Evolutionary conservation across 1,284 basidiomycete genomes (phyloP), one percentile per base, ranked within the genome.

Genomic region (Sporisorium iseilematis-ciliati): DNA sequence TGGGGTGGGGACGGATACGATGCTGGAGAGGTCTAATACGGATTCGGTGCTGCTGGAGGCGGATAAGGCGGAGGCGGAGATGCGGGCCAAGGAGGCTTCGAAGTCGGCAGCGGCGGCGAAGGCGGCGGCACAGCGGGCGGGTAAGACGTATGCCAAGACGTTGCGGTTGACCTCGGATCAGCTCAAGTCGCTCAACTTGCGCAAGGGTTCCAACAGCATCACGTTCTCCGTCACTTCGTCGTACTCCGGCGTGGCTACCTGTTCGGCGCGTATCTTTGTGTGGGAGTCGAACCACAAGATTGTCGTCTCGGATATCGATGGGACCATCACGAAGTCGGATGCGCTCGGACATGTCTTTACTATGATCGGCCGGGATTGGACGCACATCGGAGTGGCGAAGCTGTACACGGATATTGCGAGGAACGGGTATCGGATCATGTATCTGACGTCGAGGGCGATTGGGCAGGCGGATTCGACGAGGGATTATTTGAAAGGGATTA

Each of bases 331-430:
- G 38, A 78, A 76, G 85, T 98, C 95, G 1, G 97, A 99, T 86
- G 97, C 95, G 1, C 88, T 99, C 3, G 97, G 97, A 0, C 97
- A 99, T 84, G 92, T 99, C 54, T 97, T 97, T 84, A 96, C 95
- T 4, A 95, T 98, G 90, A 97, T 99, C 77, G 97, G 97, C 5
- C 91, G 96, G n/a, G 97, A 99, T 86, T 99, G 97, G 97, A 99
- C 97, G 4, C 97, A 99, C 85, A 88, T 94, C 18, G 97, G 97
- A 18, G 96, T 99, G 20, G 97, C 97, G 7, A 99, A 99, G 86
- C 89, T 99, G 21, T 99, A 99, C 87, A 97, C 94, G 3, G 97
- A 99, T 82, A 97, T 99, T 72, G 84, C 85, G 60, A 90, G 93
- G 66, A 99, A 99, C 82, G 97, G 97, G 40, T 99, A 99, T 89